Percentiles rank a stretch among this genome's conserved stretches.
Evolutionary conservation across 2,329 filamentous ascomycete species (phyloP).

Genomic region (Aureobasidium namibiae): DNA sequence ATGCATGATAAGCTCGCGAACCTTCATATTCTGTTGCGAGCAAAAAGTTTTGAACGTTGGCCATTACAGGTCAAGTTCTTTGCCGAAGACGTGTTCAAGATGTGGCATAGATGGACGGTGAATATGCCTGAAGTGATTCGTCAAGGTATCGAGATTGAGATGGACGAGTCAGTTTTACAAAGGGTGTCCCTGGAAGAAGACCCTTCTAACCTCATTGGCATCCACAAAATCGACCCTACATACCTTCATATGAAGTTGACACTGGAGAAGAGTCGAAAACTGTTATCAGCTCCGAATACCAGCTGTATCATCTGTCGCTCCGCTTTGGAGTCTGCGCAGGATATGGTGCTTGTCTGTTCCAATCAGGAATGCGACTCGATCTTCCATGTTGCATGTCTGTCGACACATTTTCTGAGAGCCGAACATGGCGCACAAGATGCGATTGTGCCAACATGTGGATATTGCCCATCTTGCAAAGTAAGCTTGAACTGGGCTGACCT

Average conservation of each 20-base stretch:
- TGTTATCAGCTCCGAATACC: conserved; percentile 32
- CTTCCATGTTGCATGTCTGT: conserved; percentile 51
- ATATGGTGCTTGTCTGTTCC: conserved; percentile 46
- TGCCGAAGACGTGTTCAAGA: conserved; percentile 55
- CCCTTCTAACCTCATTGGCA: conserved; percentile 18
- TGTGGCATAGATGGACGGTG: conserved; percentile 57
- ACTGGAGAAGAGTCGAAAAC: conserved; percentile 42
- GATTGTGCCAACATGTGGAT: conserved; percentile 60
- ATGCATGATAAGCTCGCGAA: conserved; percentile 67
- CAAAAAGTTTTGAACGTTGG: conserved; percentile 74
- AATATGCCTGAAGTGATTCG: conserved; percentile 42
- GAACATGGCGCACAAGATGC: conserved; percentile 26
- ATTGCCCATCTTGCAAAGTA: conserved; percentile 61
- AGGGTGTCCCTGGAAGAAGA: background rate
- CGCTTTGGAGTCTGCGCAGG: conserved; percentile 28
- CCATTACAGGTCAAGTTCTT: conserved; percentile 78
- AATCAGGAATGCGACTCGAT: conserved; percentile 37
- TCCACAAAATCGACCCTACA: conserved; percentile 43
- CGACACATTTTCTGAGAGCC: conserved; percentile 41
- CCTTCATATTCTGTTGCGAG: conserved; percentile 69
- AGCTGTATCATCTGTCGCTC: conserved; percentile 44
- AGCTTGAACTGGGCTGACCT: conserved; percentile 64
- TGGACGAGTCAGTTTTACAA: background rate
- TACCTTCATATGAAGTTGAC: conserved; percentile 43
- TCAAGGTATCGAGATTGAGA: conserved; percentile 33